A percentile compares a stretch with the other conserved stretches of the same genome.
These are phyloP conservation scores for Lachnellula hyalina DNA, from an alignment of 2,329 filamentous ascomycete genomes.

Conservation along the genomic window DNA sequence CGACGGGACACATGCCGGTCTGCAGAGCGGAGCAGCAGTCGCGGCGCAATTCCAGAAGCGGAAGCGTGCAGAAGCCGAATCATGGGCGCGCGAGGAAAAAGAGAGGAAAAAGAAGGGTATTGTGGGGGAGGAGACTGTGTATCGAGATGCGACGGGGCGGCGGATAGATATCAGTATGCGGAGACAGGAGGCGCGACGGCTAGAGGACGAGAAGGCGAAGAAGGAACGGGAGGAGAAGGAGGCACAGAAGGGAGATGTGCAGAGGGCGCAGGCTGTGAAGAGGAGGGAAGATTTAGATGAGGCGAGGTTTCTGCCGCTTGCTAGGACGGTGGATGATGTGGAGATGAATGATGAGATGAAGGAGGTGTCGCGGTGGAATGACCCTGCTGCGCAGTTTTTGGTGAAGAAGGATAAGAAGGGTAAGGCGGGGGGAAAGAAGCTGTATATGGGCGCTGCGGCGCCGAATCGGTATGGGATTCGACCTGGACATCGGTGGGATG, in stretches of 20 bases:
- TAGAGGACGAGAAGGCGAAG: slow-evolving; percentile 63
- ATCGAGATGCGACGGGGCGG: slow-evolving; percentile 90
- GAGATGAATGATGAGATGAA: slow-evolving; percentile 81
- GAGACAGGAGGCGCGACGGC: slow-evolving; percentile 76
- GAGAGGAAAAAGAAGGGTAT: slow-evolving; percentile 42
- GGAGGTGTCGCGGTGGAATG: slow-evolving; percentile 78
- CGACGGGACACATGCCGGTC: slow-evolving; percentile 77
- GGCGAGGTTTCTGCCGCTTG: slow-evolving; percentile 75
- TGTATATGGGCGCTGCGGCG: slow-evolving; percentile 73
- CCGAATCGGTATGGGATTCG: slow-evolving; percentile 93
- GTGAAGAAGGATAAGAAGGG: slow-evolving; percentile 36
- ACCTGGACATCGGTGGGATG: slow-evolving; percentile 93
- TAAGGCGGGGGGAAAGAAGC: slow-evolving; percentile 23
- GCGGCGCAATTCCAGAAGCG: slow-evolving; percentile 62
- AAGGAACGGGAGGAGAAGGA: slow-evolving; percentile 63
- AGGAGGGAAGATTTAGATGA: slow-evolving; percentile 68
- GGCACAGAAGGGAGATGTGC: slow-evolving; percentile 78
- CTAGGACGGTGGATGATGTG: slow-evolving; percentile 75
- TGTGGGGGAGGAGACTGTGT: slow-evolving; percentile 71
- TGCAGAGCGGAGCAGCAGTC: slow-evolving; percentile 80
- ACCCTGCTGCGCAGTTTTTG: slow-evolving; percentile 82
- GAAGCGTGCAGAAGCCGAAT: slow-evolving; percentile 56
- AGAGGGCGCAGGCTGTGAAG: slow-evolving; percentile 61
- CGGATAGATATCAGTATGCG: slow-evolving; percentile 91
- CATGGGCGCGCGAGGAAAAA: slow-evolving; percentile 38